Evolutionary conservation across 805 yeast genomes (phyloP).

Genomic region (Candida dajiaensis): DNA sequence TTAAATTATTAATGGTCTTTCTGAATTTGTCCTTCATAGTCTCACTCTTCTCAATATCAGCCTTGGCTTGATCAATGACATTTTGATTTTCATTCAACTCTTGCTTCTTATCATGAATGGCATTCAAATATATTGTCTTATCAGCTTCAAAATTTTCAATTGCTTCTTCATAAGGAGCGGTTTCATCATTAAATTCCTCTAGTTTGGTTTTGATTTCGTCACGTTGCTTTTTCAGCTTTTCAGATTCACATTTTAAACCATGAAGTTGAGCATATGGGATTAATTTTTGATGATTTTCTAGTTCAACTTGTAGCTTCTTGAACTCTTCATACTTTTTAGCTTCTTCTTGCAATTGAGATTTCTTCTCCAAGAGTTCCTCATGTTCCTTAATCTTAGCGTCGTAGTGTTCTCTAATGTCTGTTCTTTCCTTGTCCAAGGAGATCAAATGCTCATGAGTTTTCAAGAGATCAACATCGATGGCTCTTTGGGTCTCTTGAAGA

Average conservation of each 20-base stretch:
- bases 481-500: constrained; percentile 71
- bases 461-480: constrained; percentile 60
- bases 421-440: constrained; percentile 39
- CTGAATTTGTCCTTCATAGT: neutral
- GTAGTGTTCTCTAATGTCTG: constrained; percentile 31
- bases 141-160: constrained; percentile 18
- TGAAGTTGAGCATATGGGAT: constrained; percentile 44
- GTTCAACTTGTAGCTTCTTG: constrained; percentile 38
- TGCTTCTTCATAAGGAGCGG: constrained; percentile 19
- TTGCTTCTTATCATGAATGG: constrained; percentile 24
- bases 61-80: constrained; percentile 30
- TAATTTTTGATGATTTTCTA: constrained; percentile 41
- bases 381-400: constrained; percentile 25
- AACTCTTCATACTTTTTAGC: constrained; percentile 43
- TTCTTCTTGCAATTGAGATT: constrained; percentile 37
- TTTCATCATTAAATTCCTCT: constrained; percentile 20
- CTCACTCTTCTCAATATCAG: neutral
- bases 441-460: constrained; percentile 53
- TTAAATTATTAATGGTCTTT: neutral
- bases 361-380: constrained; percentile 29
- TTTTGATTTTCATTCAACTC: constrained; percentile 28
- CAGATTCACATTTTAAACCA: constrained; percentile 24
- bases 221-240: constrained; percentile 22
- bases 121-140: constrained; percentile 25
- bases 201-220: constrained; percentile 23